Evolutionary conservation across 129 eudicot species (phyloP).

Genomic region (Erigeron canadensis): DNA sequence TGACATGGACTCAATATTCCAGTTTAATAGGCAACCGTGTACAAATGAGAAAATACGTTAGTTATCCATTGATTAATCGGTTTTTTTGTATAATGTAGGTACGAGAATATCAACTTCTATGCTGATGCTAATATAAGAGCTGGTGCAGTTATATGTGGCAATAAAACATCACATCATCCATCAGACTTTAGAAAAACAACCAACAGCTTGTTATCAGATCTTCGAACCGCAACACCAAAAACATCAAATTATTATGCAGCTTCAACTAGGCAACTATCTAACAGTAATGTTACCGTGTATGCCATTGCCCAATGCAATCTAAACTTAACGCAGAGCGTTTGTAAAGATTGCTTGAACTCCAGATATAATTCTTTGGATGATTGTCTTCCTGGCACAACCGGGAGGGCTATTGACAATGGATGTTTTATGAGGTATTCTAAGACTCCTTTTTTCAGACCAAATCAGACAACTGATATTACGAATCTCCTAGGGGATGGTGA

Average conservation of each 20-base stretch:
- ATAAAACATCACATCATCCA: conserved; percentile 23
- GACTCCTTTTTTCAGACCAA: conserved; percentile 36
- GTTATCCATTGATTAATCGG: too few relatives aligned
- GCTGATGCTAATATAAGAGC: conserved; percentile 36
- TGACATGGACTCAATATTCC: too few relatives aligned
- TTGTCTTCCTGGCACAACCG: conserved; percentile 48
- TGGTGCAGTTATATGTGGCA: conserved; percentile 37
- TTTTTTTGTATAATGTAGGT: conserved; percentile 39
- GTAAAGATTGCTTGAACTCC: conserved; percentile 45
- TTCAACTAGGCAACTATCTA: conserved; percentile 26
- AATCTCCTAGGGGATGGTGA: conserved; percentile 47
- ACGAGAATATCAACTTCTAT: conserved; percentile 49
- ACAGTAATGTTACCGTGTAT: conserved; percentile 32
- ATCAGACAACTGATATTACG: conserved; percentile 35
- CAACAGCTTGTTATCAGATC: conserved; percentile 33
- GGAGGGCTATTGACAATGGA: too few relatives aligned
- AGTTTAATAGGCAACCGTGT: too few relatives aligned
- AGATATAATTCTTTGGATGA: conserved; percentile 36
- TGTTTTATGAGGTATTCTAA: too few relatives aligned
- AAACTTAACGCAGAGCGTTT: conserved; percentile 45
- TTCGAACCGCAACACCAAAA: too few relatives aligned
- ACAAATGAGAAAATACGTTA: too few relatives aligned
- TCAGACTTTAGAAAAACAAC: conserved; percentile 35
- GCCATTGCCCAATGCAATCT: conserved; percentile 48
- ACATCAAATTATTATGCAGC: too few relatives aligned